Evolutionary conservation across 371 early-diverging fungal genomes (phyloP).

Genomic region (Mortierella sp.): DNA sequence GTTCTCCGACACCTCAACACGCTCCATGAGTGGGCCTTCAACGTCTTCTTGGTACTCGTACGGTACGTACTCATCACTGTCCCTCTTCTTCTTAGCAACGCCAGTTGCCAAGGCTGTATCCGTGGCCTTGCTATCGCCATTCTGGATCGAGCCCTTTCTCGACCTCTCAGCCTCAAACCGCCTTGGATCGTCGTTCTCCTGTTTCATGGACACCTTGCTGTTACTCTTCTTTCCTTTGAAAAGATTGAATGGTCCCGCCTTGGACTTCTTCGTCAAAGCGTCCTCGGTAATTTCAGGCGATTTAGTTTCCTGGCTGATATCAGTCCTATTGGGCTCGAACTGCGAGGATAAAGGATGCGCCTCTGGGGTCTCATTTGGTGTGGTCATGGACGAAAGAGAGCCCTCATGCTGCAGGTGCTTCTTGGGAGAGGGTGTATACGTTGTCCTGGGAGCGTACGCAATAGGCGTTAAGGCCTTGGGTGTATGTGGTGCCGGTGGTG

Average conservation of each 20-base stretch:
- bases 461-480: slow-evolving; percentile 21
- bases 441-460: slow-evolving; percentile 29
- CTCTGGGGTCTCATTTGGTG: background rate
- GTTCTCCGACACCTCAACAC: slow-evolving; percentile 34
- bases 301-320: background rate
- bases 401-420: slow-evolving; percentile 12
- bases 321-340: background rate
- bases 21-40: slow-evolving; percentile 49
- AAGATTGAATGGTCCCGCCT: slow-evolving; percentile 25
- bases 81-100: slow-evolving; percentile 17
- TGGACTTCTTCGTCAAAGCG: slow-evolving; percentile 13
- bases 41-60: slow-evolving; percentile 54
- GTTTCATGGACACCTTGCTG: slow-evolving; percentile 16
- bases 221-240: slow-evolving; percentile 40
- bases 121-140: slow-evolving; percentile 3
- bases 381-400: background rate
- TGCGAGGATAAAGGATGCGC: background rate
- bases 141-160: slow-evolving; percentile 23
- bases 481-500: background rate
- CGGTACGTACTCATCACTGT: slow-evolving; percentile 41
- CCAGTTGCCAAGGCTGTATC: slow-evolving; percentile 2
- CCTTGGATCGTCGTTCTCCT: slow-evolving; percentile 8
- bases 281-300: background rate
- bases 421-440: slow-evolving; percentile 26
- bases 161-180: slow-evolving; percentile 22